Base-by-base conservation (phyloP, 306 rosid genomes). In the Abrus pulchellus region DNA sequence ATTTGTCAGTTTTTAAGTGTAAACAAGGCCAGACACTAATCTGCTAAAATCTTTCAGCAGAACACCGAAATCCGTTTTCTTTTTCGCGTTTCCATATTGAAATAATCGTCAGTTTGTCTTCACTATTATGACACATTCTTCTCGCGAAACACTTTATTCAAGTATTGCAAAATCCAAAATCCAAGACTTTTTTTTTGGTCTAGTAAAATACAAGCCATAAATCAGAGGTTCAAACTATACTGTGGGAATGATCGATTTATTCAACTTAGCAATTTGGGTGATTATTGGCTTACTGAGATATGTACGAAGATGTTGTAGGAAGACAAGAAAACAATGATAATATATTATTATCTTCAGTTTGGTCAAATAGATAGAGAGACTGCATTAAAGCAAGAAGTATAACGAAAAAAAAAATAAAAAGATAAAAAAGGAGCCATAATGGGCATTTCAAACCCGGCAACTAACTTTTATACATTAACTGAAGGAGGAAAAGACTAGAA, bases 161-260 rank as follows among this genome's bases (percentile, higher is more conserved):
- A 63, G 50, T 50, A 63, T 44, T 49, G 12, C 38, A 52, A 50
- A 70, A 47, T 14, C 45, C 64, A 70, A 32, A 63, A 65, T 64
- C 68, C 3, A 64, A 50, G 14, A 52, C 73, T 8, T 20, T 20
- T 20, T 20, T 20, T 20, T 20, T 20, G 20, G 20, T 20, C 20
- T 20, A 20, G 20, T 20, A 70, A 32, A 63, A 65, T 64, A 68
- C 3, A 64, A 50, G 14, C 41, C 73, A 5, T 27, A 5, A 44
- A 45, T 3, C 28, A n/a, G 3, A 14, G 27, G 34, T 44, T 54
- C 53, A 62, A 44, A 81, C 44, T 65, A 60, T 12, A 64, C 40
- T 9, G 45, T 11, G 38, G 56, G 56, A 45, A 72, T 9, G 75
- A 20, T 5, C 3, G 11, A 52, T 8, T 47, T 8, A 32, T 7